These are phyloP conservation scores for Scheffersomyces illinoinensis DNA, from an alignment of 1,139 yeast genomes.

Conservation along the genomic window DNA sequence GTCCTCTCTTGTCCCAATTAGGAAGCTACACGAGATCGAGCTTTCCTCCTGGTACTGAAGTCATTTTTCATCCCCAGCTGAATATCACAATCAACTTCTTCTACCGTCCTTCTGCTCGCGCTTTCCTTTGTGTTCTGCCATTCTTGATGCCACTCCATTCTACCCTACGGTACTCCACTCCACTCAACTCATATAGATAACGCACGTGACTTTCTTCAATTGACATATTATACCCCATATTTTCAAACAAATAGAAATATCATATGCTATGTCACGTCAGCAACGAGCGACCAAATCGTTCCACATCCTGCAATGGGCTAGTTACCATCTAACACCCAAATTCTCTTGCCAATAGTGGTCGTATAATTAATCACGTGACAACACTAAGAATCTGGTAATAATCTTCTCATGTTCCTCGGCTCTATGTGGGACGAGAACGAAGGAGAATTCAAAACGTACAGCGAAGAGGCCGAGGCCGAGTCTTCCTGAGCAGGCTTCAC, in stretches of 20 bases:
- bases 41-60: too few relatives aligned
- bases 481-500: background rate
- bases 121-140: background rate
- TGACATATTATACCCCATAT: background rate
- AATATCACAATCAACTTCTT: too few relatives aligned
- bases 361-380: background rate
- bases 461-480: background rate
- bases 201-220: background rate
- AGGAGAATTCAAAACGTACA: background rate
- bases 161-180: background rate
- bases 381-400: background rate
- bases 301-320: background rate
- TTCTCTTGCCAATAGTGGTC: background rate
- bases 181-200: background rate
- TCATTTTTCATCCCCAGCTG: too few relatives aligned
- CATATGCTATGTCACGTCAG: background rate
- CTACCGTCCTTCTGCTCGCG: background rate
- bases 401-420: background rate
- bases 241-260: background rate
- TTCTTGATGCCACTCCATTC: too few relatives aligned
- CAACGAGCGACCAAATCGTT: background rate
- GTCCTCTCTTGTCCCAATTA: background rate
- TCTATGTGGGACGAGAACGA: background rate
- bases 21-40: background rate
- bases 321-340: background rate